A percentile compares a stretch with the other conserved stretches of the same genome.
phyloP scores from a whole-genome alignment of 768 basidiomycete genomes.

The Suillus hirtellus region DNA sequence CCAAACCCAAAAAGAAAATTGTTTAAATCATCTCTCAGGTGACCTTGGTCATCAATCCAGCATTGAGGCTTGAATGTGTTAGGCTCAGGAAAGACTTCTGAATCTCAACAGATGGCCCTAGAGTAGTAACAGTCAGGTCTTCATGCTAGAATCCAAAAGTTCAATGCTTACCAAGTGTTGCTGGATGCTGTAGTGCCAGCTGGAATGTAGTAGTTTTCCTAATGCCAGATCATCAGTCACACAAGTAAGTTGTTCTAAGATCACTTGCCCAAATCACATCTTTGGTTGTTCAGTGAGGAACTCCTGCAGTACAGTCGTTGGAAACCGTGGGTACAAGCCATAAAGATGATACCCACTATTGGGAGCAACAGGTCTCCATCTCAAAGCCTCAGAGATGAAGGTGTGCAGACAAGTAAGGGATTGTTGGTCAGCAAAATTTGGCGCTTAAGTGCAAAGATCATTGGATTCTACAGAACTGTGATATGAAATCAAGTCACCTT shows the following conservation, averaged over 20 bases:
- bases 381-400: background rate
- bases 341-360: background rate
- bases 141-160: too few species aligned
- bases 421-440: background rate
- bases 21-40: constrained; percentile 36
- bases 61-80: background rate
- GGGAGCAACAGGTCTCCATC: background rate
- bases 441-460: background rate
- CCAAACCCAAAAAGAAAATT: constrained; percentile 56
- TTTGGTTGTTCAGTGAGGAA: background rate
- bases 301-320: background rate
- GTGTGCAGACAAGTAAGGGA: background rate
- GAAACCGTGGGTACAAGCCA: background rate
- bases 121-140: background rate
- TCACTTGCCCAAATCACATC: constrained; percentile 1
- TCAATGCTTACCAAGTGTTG: constrained; percentile 18
- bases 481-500: background rate
- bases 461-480: background rate
- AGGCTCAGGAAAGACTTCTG: background rate
- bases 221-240: background rate
- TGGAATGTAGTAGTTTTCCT: background rate
- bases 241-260: background rate
- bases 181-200: constrained; percentile 8
- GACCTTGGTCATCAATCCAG: background rate
- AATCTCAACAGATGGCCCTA: constrained; percentile 7